phyloP scores from a whole-genome alignment of 2,329 filamentous ascomycete genomes.

The Xylariaceae sp. region DNA sequence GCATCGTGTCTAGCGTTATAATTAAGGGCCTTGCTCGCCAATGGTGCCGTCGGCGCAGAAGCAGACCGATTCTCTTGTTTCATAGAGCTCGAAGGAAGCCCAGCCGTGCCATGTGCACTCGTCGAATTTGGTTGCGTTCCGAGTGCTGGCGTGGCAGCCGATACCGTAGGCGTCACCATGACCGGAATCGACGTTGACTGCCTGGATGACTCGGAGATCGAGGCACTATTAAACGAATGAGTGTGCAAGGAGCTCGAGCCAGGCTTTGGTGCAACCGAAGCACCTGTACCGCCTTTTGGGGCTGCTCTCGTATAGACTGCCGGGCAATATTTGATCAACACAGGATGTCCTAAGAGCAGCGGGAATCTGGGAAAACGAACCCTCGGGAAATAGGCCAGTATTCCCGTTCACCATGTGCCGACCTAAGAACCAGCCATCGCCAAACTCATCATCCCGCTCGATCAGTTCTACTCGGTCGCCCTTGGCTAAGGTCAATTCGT shows the following conservation, averaged over 20 bases:
- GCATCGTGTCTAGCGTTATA: constrained; percentile 36
- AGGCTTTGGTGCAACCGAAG: constrained; percentile 28
- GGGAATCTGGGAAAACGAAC: constrained; percentile 39
- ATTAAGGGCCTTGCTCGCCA: constrained; percentile 28
- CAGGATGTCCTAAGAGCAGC: not conserved
- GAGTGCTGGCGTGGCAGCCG: constrained; percentile 23
- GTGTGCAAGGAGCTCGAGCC: constrained; percentile 24
- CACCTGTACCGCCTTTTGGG: constrained; percentile 39
- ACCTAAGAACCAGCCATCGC: constrained; percentile 79
- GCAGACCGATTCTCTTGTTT: constrained; percentile 34
- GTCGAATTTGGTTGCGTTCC: constrained; percentile 24
- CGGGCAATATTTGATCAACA: constrained; percentile 15
- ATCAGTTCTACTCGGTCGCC: constrained; percentile 79
- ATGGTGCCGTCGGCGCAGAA: constrained; percentile 27
- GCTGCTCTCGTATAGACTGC: constrained; percentile 58
- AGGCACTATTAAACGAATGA: constrained; percentile 24
- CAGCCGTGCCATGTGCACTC: constrained; percentile 34
- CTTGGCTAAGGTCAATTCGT: constrained; percentile 84
- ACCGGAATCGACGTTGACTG: constrained; percentile 21
- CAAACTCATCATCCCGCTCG: constrained; percentile 83
- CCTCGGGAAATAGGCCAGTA: constrained; percentile 78
- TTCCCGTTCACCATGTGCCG: constrained; percentile 67
- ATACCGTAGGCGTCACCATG: constrained; percentile 27
- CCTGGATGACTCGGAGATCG: constrained; percentile 20
- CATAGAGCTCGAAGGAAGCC: constrained; percentile 39